Percentiles rank a stretch among this genome's conserved stretches.
Evolutionary conservation across 2,329 filamentous ascomycete genomes (phyloP).

Genomic region (Teratosphaeriaceae sp.): DNA sequence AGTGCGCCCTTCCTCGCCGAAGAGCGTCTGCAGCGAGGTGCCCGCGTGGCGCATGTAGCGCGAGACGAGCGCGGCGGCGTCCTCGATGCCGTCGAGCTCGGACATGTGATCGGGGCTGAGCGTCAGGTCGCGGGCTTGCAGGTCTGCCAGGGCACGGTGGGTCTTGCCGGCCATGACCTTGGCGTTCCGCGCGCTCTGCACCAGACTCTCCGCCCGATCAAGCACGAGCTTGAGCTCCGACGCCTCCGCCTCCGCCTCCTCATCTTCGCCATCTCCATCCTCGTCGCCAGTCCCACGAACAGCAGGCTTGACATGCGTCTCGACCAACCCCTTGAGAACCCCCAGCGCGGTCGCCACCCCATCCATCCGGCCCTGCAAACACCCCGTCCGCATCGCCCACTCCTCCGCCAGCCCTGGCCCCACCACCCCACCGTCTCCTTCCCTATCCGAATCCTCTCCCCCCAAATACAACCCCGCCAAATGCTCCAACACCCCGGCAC

Average conservation of each 20-base stretch:
- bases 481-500: conserved; percentile 82
- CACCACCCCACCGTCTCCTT: no score
- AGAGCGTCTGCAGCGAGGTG: conserved; percentile 55
- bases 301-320: conserved; percentile 49
- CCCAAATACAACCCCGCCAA: conserved; percentile 71
- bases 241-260: conserved; percentile 49
- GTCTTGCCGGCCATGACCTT: conserved; percentile 81
- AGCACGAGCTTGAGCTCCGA: conserved; percentile 51
- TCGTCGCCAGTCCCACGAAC: conserved; percentile 21
- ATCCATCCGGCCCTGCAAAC: conserved; percentile 78
- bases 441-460: conserved; percentile 56
- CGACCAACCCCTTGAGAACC: conserved; percentile 58
- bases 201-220: conserved; percentile 63
- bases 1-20: conserved; percentile 64
- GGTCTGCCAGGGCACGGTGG: conserved; percentile 67
- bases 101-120: conserved; percentile 61
- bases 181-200: conserved; percentile 69
- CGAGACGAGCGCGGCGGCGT: conserved; percentile 58
- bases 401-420: conserved; percentile 73
- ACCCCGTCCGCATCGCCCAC: conserved; percentile 65
- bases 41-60: conserved; percentile 62
- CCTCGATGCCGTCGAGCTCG: conserved; percentile 64
- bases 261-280: conserved; percentile 50
- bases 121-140: conserved; percentile 68
- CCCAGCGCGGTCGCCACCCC: conserved; percentile 63